Conservation (phyloP, 225 moss, liverwort and hornwort genomes). For the Straminergon stramineum region DNA sequence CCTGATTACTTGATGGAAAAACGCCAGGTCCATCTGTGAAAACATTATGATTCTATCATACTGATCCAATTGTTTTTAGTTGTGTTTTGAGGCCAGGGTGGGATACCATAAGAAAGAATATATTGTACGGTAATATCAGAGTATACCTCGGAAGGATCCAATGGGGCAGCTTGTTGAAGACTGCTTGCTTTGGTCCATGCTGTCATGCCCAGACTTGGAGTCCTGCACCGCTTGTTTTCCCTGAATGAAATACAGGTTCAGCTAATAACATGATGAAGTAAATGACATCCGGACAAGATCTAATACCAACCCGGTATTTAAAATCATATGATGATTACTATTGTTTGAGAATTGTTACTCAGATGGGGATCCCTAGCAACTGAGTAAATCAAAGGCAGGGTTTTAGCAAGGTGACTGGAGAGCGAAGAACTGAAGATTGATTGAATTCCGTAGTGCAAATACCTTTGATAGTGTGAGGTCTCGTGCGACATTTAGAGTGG, state of each 20-base stretch:
- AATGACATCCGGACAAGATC: background rate
- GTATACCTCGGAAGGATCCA: background rate
- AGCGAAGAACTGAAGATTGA: background rate
- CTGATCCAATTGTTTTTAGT: background rate
- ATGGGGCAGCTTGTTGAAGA: background rate
- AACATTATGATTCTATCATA: background rate
- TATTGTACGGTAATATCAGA: background rate
- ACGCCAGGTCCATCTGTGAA: background rate
- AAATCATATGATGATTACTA: too few species aligned
- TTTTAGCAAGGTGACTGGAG: background rate
- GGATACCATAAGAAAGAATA: background rate
- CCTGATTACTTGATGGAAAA: background rate
- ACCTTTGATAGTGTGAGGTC: background rate
- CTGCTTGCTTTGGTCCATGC: background rate
- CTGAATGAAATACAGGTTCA: background rate
- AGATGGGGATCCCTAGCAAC: background rate
- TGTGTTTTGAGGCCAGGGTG: too few species aligned
- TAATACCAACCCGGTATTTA: too few species aligned
- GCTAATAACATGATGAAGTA: background rate
- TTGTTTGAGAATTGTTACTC: background rate
- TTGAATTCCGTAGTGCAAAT: background rate
- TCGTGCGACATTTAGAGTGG: background rate
- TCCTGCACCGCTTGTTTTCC: background rate
- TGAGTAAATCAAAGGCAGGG: background rate
- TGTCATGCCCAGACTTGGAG: background rate